Evolutionary conservation across 768 basidiomycete genomes (phyloP), one percentile per base, ranked within the genome.

Genomic region (Amanita rubescens): DNA sequence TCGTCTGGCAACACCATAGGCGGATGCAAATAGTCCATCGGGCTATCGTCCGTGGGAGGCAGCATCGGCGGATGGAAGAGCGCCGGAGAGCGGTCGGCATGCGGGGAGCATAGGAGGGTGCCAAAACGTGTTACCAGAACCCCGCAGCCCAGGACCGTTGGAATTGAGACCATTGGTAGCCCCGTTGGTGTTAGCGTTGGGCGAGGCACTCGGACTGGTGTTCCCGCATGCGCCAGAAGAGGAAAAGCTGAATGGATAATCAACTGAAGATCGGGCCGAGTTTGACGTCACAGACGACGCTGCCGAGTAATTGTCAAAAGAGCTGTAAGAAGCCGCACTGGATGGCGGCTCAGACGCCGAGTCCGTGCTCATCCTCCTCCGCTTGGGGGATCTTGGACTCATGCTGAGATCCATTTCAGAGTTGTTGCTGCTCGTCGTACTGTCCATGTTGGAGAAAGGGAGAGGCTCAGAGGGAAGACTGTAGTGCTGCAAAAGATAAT

Each of bases 91-190:
- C 75, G 70, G 24, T 77, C 77, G 52, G 58, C 64, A 57, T 80
- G 78, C 3, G 79, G 71, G n/a, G 59, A 85, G 74, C 77, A 85
- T 84, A 9, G 87, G 84, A 2, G 87, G 86, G 66, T 90, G 88
- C 86, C 87, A 89, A 60, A 86, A 84, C 7, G 84, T 78, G 57
- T 78, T 82, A 10, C 41, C 41, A 42, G 41, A 42, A 4, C 27
- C 27, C 27, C 27, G 3, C 27, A 30, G 27, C 27, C 5, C 27
- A 30, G 27, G 27, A n/a, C 74, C 75, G 20, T 45, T 53, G 0
- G 42, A 44, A 42, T 45, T 45, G 14, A 17, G 11, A 7, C 50
- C 24, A 22, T 44, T 45, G 44, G 19, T 35, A 12, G 32, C 1
- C 15, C 39, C n/a, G 15, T 38, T 46, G 2, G 33, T 3, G 5